Conservation (phyloP, 352 stramenopile genomes). For the Phytophthora meadii region DNA sequence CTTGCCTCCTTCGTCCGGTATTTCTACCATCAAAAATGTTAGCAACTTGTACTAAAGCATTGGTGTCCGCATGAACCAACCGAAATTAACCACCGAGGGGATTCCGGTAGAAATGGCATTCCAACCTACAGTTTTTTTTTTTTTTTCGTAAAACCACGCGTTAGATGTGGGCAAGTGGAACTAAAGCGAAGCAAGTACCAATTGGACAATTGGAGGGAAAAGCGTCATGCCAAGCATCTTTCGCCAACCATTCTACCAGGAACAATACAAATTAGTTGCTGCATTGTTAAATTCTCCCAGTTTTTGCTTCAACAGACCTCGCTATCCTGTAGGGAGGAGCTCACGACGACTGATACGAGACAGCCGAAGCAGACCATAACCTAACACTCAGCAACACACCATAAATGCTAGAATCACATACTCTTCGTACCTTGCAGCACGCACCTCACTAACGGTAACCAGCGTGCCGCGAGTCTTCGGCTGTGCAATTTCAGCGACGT, state of each 20-base stretch:
- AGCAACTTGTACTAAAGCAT: background rate
- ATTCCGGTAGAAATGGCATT: slow-evolving; percentile 76
- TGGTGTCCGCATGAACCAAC: slow-evolving; percentile 25
- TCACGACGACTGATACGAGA: slow-evolving; percentile 67
- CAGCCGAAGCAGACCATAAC: slow-evolving; percentile 81
- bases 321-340: slow-evolving; percentile 44
- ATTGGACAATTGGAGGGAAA: slow-evolving; percentile 64
- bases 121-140: slow-evolving; percentile 43
- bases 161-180: background rate
- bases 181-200: slow-evolving; percentile 35
- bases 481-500: slow-evolving; percentile 70
- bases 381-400: slow-evolving; percentile 16
- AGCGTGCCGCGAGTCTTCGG: slow-evolving; percentile 62
- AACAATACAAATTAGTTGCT: background rate
- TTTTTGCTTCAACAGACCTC: slow-evolving; percentile 19
- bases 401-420: background rate
- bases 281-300: background rate
- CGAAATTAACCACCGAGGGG: slow-evolving; percentile 68
- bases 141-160: background rate
- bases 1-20: slow-evolving; percentile 55
- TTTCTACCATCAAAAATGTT: slow-evolving; percentile 38
- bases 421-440: background rate
- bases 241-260: slow-evolving; percentile 53
- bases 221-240: slow-evolving; percentile 73
- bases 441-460: slow-evolving; percentile 71